Conservation (phyloP, 257 asterid genomes). For the Solanum rostratum region DNA sequence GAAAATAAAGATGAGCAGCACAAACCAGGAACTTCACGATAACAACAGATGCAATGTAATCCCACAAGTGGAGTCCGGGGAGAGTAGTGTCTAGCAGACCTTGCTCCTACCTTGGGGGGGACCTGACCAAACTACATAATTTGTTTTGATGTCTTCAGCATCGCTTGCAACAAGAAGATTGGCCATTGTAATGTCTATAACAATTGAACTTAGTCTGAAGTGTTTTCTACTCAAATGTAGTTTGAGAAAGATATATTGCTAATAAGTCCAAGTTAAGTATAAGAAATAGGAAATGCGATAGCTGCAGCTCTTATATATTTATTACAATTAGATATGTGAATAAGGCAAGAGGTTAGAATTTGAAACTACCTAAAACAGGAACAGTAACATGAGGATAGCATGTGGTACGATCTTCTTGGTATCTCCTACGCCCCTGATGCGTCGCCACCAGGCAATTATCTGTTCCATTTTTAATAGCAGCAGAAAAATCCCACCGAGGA, state of each 20-base stretch:
- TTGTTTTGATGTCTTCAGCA: not conserved
- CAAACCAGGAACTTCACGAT: not conserved
- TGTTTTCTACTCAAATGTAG: not conserved
- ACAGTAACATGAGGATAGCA: constrained; percentile 47
- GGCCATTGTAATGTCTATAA: not conserved
- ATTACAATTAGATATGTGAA: not conserved
- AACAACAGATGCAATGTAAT: not conserved
- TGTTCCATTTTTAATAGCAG: constrained; percentile 15
- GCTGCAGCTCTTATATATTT: not conserved
- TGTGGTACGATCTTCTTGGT: constrained; percentile 68
- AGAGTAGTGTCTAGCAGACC: not conserved
- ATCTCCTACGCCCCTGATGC: constrained; percentile 48
- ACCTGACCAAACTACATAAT: not conserved
- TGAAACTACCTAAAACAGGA: constrained; percentile 38
- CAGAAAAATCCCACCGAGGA: constrained; percentile 23
- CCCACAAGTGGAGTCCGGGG: not conserved
- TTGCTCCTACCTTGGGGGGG: not conserved
- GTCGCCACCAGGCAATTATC: constrained; percentile 46
- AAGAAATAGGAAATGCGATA: not conserved
- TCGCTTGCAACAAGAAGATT: not conserved
- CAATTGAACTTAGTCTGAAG: not conserved
- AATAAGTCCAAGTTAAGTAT: not conserved
- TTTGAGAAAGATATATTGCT: not conserved
- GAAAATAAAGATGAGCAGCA: not conserved
- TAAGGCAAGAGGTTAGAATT: not conserved